Base-by-base conservation (phyloP, 106 monocot genomes). In the Dendrobium chrysotoxum region DNA sequence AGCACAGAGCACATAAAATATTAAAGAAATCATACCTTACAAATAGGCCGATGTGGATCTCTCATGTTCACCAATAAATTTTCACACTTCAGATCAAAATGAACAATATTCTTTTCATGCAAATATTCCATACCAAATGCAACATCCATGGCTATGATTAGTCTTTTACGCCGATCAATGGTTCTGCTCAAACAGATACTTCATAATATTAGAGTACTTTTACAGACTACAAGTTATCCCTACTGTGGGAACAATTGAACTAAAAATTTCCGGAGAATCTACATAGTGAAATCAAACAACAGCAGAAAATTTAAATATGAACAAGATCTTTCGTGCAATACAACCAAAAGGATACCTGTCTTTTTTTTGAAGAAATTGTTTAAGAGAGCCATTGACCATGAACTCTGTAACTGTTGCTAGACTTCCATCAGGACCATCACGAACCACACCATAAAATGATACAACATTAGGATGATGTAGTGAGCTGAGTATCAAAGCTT, bases 61-160 rank as follows among this genome's bases (percentile, higher is more conserved):
- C 90, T 72, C 97, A 98, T 98, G 78, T 98, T 98, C 41, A 98
- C 98, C 57, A 98, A 84, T 50, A 98, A 86, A 83, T 98, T 98
- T 72, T 98, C 95, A 84, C 94, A 98, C 78, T 98, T 98, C 18
- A 98, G 82, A 83, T 98, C 97, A 88, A 98, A 98, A 83, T 98
- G 97, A 35, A 98, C 97, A 68, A 98, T 98, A 77, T 95, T 94
- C 79, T 91, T 98, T 77, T 83, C 92, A 80, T 98, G 97, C 80
- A 98, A 75, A 83, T 98, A 98, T 79, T 98, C 97, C 97, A 98
- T 98, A 7, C 98, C 98, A 83, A 91, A 95, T 81, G 98, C 92
- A 73, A 83, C 89, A 88, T 98, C 98, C 98, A 94, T 95, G 20
- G 98, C 94, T 84, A 98, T 82, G 41, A 95, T 95, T 47, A 95